A percentile compares a stretch with the other conserved stretches of the same genome.
Evolutionary conservation across 73 alveolate species (phyloP).

Genomic region (Blepharisma japonicum): DNA sequence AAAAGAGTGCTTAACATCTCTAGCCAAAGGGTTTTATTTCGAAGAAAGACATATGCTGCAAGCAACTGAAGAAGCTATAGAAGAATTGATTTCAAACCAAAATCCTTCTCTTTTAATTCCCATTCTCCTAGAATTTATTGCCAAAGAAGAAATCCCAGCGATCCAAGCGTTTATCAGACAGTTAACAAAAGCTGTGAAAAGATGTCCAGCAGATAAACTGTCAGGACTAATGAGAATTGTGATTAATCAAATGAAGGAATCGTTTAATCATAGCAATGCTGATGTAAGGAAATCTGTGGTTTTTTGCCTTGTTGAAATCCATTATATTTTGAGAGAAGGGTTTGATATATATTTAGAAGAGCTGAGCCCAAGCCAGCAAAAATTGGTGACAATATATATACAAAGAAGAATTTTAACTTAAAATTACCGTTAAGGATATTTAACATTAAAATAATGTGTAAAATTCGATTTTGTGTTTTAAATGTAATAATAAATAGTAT

Average conservation of each 20-base stretch:
- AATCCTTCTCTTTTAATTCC: background rate
- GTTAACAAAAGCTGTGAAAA: background rate
- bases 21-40: background rate
- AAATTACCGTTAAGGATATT: background rate
- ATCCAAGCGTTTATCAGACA: conserved; percentile 7
- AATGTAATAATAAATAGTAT: no score
- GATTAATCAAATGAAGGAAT: background rate
- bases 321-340: conserved; percentile 19
- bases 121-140: background rate
- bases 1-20: background rate
- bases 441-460: no score
- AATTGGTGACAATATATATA: conserved; percentile 39
- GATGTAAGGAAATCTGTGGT: conserved; percentile 48
- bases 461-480: no score
- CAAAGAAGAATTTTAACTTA: conserved; percentile 18
- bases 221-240: background rate
- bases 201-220: background rate
- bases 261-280: conserved; percentile 43
- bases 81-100: background rate
- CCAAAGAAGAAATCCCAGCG: background rate
- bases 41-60: conserved; percentile 2
- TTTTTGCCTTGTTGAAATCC: conserved; percentile 43
- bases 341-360: conserved; percentile 30
- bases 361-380: conserved; percentile 38
- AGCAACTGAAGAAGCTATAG: background rate